phyloP scores from a whole-genome alignment of 805 yeast genomes.

The Candida rishiriensis region DNA sequence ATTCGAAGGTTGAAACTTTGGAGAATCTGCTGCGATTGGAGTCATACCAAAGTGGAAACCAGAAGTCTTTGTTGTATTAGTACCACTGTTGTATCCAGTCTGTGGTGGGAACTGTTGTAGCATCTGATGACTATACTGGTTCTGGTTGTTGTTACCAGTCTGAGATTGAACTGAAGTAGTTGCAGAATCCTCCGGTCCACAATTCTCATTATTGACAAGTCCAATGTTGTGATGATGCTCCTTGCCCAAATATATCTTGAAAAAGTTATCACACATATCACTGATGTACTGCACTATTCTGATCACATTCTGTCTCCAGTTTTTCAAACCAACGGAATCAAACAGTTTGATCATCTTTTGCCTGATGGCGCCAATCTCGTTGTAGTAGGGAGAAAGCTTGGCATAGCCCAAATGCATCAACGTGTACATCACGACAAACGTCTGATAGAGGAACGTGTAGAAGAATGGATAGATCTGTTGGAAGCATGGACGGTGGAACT shows the following conservation, averaged over 20 bases:
- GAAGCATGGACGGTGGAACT: conserved; percentile 29
- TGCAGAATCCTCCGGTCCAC: neutral
- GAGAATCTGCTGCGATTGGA: conserved; percentile 7
- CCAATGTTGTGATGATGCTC: neutral
- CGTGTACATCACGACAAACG: conserved; percentile 46
- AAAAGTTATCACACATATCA: conserved; percentile 29
- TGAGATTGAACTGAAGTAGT: neutral
- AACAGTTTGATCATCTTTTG: conserved; percentile 27
- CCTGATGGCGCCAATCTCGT: conserved; percentile 22
- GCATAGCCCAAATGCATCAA: conserved; percentile 40
- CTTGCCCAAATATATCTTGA: conserved; percentile 17
- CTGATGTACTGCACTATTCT: conserved; percentile 29
- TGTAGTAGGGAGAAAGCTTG: conserved; percentile 23
- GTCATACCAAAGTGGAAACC: conserved; percentile 10
- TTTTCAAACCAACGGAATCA: conserved; percentile 22
- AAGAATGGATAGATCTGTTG: conserved; percentile 41
- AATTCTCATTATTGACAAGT: neutral
- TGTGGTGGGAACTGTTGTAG: conserved; percentile 2
- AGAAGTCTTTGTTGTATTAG: too few species aligned
- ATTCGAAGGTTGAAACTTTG: neutral
- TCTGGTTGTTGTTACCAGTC: neutral
- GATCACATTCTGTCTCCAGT: conserved; percentile 29
- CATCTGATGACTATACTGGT: neutral
- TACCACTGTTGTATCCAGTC: neutral
- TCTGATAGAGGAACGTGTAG: conserved; percentile 47